Conservation (phyloP, 2,329 filamentous ascomycete species). For the Sarocladiaceae sp. region DNA sequence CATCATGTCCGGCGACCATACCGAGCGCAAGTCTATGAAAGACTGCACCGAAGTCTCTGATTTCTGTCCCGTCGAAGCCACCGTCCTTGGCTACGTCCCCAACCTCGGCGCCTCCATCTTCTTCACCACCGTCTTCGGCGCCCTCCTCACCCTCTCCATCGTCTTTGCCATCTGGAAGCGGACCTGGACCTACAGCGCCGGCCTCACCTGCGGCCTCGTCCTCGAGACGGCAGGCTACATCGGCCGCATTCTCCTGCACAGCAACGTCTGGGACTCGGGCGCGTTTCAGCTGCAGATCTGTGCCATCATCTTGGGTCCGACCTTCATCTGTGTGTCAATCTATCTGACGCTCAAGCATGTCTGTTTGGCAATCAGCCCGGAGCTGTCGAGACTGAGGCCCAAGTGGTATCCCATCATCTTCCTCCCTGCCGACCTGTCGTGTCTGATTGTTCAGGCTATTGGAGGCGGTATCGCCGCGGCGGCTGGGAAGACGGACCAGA, state of each 20-base stretch:
- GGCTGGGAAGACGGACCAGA: conserved; percentile 31
- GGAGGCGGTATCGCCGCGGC: conserved; percentile 50
- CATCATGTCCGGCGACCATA: conserved; percentile 9
- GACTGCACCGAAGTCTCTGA: conserved; percentile 28
- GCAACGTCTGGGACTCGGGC: conserved; percentile 47
- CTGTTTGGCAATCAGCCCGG: conserved; percentile 40
- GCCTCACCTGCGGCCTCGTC: conserved; percentile 41
- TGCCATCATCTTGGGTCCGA: conserved; percentile 52
- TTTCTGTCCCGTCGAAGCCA: conserved; percentile 43
- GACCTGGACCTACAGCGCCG: conserved; percentile 49
- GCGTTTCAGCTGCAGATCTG: conserved; percentile 55
- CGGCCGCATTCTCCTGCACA: conserved; percentile 42
- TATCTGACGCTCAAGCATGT: conserved; percentile 60
- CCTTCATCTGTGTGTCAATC: conserved; percentile 55
- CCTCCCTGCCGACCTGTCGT: conserved; percentile 52
- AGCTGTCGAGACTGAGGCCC: conserved; percentile 44
- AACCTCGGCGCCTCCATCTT: conserved; percentile 50
- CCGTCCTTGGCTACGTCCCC: conserved; percentile 51
- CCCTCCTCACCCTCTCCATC: conserved; percentile 35
- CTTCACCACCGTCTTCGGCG: conserved; percentile 43
- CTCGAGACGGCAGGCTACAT: conserved; percentile 50
- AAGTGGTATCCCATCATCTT: conserved; percentile 50
- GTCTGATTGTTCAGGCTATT: conserved; percentile 51
- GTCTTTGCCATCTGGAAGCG: conserved; percentile 40
- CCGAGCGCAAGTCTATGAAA: conserved; percentile 17